Base-by-base conservation (phyloP, 1,284 basidiomycete species). In the Trichosporon sp. region DNA sequence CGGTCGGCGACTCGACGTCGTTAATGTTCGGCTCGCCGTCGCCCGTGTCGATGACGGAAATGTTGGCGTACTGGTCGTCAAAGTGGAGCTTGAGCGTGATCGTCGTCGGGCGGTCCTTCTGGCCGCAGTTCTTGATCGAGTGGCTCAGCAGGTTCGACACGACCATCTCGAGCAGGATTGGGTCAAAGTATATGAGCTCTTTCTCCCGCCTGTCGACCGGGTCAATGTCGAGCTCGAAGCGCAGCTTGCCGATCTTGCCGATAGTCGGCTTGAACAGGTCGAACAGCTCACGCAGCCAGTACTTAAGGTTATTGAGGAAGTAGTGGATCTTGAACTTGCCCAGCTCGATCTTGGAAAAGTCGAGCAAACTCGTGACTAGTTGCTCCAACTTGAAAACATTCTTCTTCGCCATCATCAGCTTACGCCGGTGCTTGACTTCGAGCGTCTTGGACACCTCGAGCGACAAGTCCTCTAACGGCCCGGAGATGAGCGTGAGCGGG, bases 121-220 rank as follows among this genome's bases (percentile, higher is more conserved):
- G 25, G 8, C 72, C 66, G 19, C 78, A 79, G 60, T 77, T 76
- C 65, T 79, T 78, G 64, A 80, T 69, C 3, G 76, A 78, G 65
- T 82, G 81, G 2, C 76, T 72, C 40, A 81, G 61, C 14, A 81
- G 67, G 60, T 80, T 80, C 61, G 75, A 67, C 3, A 75, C 56
- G 40, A 80, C 70, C 44, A 78, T 82, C 61, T 83, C 82, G 69
- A 80, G 78, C 7, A 82, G 68, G 3, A 76, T 73, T 0, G 74
- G 72, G 63, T 79, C 78, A 58, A 81, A 66, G 63, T 73, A 81
- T 8, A 79, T 74, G 19, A 74, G 60, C 23, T 67, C 54, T 7
- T 72, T 67, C 9, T 68, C 60, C 62, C 57, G 16, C 68, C 59
- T 27, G 8, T 65, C 59, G 5, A 54, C 44, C 8, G 44, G 21